Evolutionary conservation across 495 filamentous ascomycete genomes (phyloP).

Genomic region (Beverwykella pulmonaria): DNA sequence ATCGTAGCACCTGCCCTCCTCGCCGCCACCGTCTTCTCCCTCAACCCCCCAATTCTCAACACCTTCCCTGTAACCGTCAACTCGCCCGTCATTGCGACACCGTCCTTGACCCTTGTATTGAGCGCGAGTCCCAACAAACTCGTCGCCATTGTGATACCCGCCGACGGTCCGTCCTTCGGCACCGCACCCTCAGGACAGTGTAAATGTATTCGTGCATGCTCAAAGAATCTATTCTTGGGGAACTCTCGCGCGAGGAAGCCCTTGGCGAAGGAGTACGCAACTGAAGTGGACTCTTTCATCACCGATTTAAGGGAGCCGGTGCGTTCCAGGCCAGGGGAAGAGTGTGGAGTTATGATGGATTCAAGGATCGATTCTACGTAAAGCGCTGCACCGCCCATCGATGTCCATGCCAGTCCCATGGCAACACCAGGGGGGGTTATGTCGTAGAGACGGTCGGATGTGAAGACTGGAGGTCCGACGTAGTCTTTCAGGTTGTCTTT

Average conservation of each 20-base stretch:
- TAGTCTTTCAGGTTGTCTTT: constrained; percentile 96
- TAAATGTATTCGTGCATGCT: constrained; percentile 92
- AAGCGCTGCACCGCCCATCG: constrained; percentile 91
- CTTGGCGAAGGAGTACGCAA: constrained; percentile 96
- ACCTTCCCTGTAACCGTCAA: constrained; percentile 98
- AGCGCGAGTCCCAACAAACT: constrained; percentile 83
- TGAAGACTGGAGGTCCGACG: constrained; percentile 94
- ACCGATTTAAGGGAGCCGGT: constrained; percentile 95
- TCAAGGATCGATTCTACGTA: constrained; percentile 98
- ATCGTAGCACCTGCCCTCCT: constrained; percentile 90
- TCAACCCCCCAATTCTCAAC: constrained; percentile 88
- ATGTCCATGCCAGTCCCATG: constrained; percentile 99
- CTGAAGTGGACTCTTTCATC: constrained; percentile 94
- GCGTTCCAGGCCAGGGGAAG: constrained; percentile 77
- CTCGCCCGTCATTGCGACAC: constrained; percentile 98
- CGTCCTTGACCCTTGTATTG: constrained; percentile 74
- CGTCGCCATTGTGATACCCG: constrained; percentile 97
- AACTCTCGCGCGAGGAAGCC: constrained; percentile 80
- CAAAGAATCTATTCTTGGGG: constrained; percentile 90
- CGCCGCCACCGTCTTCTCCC: constrained; percentile 99
- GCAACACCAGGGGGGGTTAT: constrained; percentile 93
- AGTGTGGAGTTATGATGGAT: constrained; percentile 67
- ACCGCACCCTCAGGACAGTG: constrained; percentile 98
- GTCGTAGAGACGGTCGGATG: constrained; percentile 93
- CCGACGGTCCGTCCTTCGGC: constrained; percentile 92